These are phyloP conservation scores for Cercospora janseana DNA, from an alignment of 2,329 filamentous ascomycete species.

Conservation along the genomic window DNA sequence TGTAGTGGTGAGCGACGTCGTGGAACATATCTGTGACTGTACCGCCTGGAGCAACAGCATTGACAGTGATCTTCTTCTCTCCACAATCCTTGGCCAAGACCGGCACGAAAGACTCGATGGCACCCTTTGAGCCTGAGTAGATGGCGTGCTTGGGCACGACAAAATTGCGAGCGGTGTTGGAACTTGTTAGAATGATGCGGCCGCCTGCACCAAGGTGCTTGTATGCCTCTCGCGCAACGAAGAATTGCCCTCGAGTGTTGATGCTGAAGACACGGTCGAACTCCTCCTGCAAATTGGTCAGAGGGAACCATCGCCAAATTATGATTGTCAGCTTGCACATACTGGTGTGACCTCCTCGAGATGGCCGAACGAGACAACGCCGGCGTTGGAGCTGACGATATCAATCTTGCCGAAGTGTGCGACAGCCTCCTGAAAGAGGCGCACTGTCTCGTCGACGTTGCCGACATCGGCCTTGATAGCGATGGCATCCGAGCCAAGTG, in stretches of 20 bases:
- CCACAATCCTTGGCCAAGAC: slow-evolving; percentile 57
- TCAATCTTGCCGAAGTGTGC: slow-evolving; percentile 63
- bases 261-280: slow-evolving; percentile 59
- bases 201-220: slow-evolving; percentile 50
- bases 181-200: slow-evolving; percentile 52
- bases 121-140: slow-evolving; percentile 58
- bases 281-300: slow-evolving; percentile 40
- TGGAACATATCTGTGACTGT: slow-evolving; percentile 59
- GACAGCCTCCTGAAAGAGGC: slow-evolving; percentile 61
- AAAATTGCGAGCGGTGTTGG: slow-evolving; percentile 54
- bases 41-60: slow-evolving; percentile 54
- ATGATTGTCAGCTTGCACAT: slow-evolving; percentile 8
- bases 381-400: slow-evolving; percentile 67
- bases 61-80: slow-evolving; percentile 53
- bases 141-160: slow-evolving; percentile 51
- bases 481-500: slow-evolving; percentile 58
- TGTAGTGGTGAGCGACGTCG: slow-evolving; percentile 60
- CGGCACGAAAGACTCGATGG: slow-evolving; percentile 59
- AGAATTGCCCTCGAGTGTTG: slow-evolving; percentile 63
- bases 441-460: slow-evolving; percentile 59
- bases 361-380: slow-evolving; percentile 52
- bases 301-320: too few relatives aligned
- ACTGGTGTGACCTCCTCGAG: slow-evolving; percentile 53
- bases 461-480: slow-evolving; percentile 66
- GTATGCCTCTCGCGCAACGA: slow-evolving; percentile 58